These are phyloP conservation scores for Colletotrichum tabaci DNA, from an alignment of 2,329 filamentous ascomycete genomes.

Conservation along the genomic window DNA sequence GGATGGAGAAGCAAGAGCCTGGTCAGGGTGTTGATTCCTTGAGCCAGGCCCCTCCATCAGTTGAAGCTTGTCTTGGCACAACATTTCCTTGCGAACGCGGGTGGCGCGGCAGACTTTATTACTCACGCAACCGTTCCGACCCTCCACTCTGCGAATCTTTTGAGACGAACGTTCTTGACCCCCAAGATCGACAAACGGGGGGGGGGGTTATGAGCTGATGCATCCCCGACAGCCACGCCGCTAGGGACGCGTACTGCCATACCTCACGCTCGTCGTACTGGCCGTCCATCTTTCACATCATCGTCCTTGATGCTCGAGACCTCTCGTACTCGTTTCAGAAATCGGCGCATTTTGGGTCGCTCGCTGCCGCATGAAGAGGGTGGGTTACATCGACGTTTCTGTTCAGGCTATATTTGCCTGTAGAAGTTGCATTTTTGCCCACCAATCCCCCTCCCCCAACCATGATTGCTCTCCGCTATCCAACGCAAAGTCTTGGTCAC, in stretches of 20 bases:
- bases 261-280: slow-evolving; percentile 6
- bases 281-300: slow-evolving; percentile 1
- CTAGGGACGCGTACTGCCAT: slow-evolving; percentile 12
- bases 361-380: neutral
- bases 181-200: slow-evolving; percentile 21
- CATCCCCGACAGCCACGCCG: slow-evolving; percentile 6
- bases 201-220: slow-evolving; percentile 1
- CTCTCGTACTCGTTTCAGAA: slow-evolving; percentile 19
- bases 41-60: neutral
- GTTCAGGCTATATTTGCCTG: slow-evolving; percentile 20
- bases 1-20: neutral
- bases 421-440: slow-evolving; percentile 34
- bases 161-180: slow-evolving; percentile 8
- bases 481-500: neutral
- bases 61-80: slow-evolving; percentile 7
- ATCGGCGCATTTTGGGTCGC: neutral
- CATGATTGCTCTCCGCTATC: slow-evolving; percentile 16
- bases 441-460: slow-evolving; percentile 1
- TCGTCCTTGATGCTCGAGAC: neutral
- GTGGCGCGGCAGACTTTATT: slow-evolving; percentile 36
- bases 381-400: slow-evolving; percentile 30
- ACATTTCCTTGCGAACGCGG: slow-evolving; percentile 24
- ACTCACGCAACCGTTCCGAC: slow-evolving; percentile 27
- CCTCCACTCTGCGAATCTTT: slow-evolving; percentile 24
- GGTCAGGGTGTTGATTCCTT: neutral